A percentile compares a stretch with the other conserved stretches of the same genome.
phyloP scores from a whole-genome alignment of 352 stramenopile genomes.

The Pythium coloratum region DNA sequence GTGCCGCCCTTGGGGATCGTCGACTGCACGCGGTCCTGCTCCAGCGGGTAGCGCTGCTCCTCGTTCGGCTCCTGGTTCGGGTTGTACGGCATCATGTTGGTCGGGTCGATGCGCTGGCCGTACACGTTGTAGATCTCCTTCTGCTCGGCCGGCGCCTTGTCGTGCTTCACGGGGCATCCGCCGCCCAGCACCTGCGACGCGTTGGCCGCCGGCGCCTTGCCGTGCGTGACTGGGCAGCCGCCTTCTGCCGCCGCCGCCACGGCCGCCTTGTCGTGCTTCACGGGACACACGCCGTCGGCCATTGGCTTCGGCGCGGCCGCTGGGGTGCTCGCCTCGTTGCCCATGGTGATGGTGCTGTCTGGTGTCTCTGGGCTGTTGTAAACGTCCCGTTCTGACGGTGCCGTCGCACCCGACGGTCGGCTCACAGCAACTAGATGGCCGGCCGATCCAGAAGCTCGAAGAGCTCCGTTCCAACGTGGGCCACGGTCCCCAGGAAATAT shows the following conservation, averaged over 20 bases:
- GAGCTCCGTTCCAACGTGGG: constrained; percentile 8
- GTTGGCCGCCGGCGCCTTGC: constrained; percentile 28
- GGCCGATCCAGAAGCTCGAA: constrained; percentile 12
- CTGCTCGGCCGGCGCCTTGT: constrained; percentile 29
- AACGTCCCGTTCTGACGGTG: constrained; percentile 10
- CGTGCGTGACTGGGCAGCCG: constrained; percentile 59
- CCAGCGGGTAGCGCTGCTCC: constrained; percentile 88
- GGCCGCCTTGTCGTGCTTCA: constrained; percentile 41
- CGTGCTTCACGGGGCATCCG: constrained; percentile 78
- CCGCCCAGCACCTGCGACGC: constrained; percentile 20
- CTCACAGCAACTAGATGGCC: constrained; percentile 10
- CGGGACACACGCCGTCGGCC: constrained; percentile 55
- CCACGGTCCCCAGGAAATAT: constrained; percentile 13
- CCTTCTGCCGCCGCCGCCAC: constrained; percentile 34
- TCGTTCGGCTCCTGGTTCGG: constrained; percentile 93
- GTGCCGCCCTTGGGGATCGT: constrained; percentile 96
- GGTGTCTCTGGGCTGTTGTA: not conserved
- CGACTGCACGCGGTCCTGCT: constrained; percentile 92
- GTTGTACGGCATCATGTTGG: constrained; percentile 98
- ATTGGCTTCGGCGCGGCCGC: constrained; percentile 32
- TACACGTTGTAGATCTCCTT: constrained; percentile 97
- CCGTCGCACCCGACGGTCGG: not conserved
- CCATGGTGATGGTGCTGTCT: constrained; percentile 36
- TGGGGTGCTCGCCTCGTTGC: constrained; percentile 62
- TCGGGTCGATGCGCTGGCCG: constrained; percentile 95